phyloP scores from a whole-genome alignment of 148 eudicot genomes.

The Chenopodium berlandieri region DNA sequence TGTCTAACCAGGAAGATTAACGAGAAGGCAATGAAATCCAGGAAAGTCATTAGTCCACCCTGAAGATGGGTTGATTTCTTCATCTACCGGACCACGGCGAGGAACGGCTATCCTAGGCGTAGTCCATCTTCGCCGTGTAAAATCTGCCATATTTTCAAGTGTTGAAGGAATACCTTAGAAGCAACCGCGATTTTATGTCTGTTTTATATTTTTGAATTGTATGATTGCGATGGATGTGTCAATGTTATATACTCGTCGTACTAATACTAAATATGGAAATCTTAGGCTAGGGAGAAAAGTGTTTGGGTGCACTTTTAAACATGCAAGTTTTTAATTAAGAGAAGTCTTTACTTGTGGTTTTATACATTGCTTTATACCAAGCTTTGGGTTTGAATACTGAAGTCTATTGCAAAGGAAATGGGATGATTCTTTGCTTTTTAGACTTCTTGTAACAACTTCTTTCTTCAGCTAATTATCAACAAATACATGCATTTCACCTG shows the following conservation, averaged over 20 bases:
- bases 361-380: constrained; percentile 33
- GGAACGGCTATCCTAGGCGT: neutral
- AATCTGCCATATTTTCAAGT: constrained; percentile 26
- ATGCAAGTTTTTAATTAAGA: neutral
- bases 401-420: constrained; percentile 7
- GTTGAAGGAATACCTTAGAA: neutral
- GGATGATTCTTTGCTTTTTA: constrained; percentile 35
- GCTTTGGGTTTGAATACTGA: constrained; percentile 5
- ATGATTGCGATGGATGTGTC: constrained; percentile 2
- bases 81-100: neutral
- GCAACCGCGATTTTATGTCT: neutral
- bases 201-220: neutral
- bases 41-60: constrained; percentile 44
- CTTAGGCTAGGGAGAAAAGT: neutral
- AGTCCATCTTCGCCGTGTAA: constrained; percentile 17
- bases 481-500: neutral
- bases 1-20: constrained; percentile 54
- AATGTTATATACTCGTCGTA: constrained; percentile 4
- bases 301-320: neutral
- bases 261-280: neutral
- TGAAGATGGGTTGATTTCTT: constrained; percentile 44
- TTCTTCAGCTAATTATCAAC: constrained; percentile 14
- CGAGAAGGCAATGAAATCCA: constrained; percentile 34
- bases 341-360: constrained; percentile 27
- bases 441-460: constrained; percentile 10